phyloP scores from a whole-genome alignment of 2,329 filamentous ascomycete genomes.

The Penicillium sclerotigenum region DNA sequence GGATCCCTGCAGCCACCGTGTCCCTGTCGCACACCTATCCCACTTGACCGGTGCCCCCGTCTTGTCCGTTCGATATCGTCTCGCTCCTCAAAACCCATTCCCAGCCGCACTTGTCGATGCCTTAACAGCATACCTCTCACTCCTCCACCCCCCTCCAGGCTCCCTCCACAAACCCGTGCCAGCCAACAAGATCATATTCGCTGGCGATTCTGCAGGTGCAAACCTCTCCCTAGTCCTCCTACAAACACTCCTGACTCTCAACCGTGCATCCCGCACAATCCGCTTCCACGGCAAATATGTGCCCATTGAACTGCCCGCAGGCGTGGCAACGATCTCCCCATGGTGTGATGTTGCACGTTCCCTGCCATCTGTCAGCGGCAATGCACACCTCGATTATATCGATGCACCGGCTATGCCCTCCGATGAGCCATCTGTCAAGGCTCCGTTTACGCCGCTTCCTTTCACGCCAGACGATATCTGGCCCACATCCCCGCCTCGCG shows the following conservation, averaged over 20 bases:
- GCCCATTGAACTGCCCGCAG: constrained; percentile 41
- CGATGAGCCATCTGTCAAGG: constrained; percentile 7
- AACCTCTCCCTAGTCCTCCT: constrained; percentile 43
- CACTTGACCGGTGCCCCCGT: constrained; percentile 40
- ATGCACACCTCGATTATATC: constrained; percentile 44
- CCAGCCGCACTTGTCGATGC: constrained; percentile 47
- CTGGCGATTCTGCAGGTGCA: constrained; percentile 48
- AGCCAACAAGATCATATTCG: constrained; percentile 45
- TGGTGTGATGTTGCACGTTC: constrained; percentile 45
- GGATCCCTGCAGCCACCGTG: constrained; percentile 45
- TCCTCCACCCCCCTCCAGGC: constrained; percentile 45
- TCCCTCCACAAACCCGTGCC: constrained; percentile 43
- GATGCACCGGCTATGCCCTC: constrained; percentile 27
- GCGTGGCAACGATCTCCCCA: constrained; percentile 39
- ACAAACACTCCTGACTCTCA: constrained; percentile 44
- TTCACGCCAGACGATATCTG: constrained; percentile 39
- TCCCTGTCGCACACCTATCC: constrained; percentile 37
- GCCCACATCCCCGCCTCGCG: constrained; percentile 43
- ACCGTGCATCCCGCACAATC: constrained; percentile 33
- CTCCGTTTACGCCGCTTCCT: constrained; percentile 24
- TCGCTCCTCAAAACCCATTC: constrained; percentile 49
- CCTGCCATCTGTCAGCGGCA: constrained; percentile 40
- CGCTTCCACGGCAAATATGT: constrained; percentile 43
- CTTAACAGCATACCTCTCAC: constrained; percentile 47
- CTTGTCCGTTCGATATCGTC: constrained; percentile 47